Conservation (phyloP, 108 stramenopile species). For the Skeletonema tropicum region DNA sequence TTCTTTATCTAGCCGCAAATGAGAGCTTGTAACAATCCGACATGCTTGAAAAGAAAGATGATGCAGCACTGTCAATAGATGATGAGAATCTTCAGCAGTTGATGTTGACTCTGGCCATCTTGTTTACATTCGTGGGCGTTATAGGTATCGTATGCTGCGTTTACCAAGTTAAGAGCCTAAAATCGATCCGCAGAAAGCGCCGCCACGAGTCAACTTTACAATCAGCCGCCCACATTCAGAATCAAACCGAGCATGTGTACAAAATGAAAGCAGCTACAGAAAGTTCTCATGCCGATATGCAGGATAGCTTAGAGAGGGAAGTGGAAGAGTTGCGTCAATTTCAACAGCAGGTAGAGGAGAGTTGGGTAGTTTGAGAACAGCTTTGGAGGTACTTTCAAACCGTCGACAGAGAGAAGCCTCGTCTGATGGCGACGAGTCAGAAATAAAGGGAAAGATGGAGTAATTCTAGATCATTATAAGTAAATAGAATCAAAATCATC, state of each 20-base stretch:
- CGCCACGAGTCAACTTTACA: constrained; percentile 4
- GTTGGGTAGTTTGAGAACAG: constrained; percentile 11
- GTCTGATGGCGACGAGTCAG: not conserved
- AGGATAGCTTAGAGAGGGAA: constrained; percentile 2
- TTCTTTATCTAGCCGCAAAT: not conserved
- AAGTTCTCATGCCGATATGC: constrained; percentile 14
- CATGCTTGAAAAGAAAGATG: not conserved
- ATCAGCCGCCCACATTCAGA: not conserved
- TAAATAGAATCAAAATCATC: not conserved
- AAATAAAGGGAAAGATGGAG: constrained; percentile 5
- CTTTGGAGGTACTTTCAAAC: constrained; percentile 3
- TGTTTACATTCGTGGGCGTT: not conserved
- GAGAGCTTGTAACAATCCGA: not conserved
- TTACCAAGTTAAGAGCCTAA: not conserved
- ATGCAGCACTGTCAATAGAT: not conserved
- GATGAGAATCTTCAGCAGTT: not conserved
- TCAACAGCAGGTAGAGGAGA: constrained; percentile 11
- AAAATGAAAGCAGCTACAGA: constrained; percentile 7
- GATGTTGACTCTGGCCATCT: constrained; percentile 2
- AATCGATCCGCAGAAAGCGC: not conserved
- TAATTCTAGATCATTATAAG: not conserved
- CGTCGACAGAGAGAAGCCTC: not conserved
- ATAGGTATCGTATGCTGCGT: not conserved
- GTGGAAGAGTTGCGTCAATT: constrained; percentile 21
- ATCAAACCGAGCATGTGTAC: not conserved